Percentiles rank a stretch among this genome's conserved stretches.
These are phyloP conservation scores for Funneliformis geosporum DNA, from an alignment of 192 early-diverging fungal genomes.

Conservation along the genomic window DNA sequence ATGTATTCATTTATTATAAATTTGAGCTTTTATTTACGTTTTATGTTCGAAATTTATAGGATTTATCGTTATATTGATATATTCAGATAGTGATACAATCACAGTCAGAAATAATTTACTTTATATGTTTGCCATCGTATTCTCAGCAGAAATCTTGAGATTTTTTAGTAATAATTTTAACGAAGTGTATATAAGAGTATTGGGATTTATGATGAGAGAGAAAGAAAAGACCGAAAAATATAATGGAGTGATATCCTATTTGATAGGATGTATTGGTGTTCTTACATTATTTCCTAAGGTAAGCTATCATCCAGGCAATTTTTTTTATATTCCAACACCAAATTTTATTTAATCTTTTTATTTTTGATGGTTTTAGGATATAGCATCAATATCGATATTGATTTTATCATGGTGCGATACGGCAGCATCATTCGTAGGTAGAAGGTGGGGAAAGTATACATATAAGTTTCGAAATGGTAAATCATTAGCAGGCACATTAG, in stretches of 20 bases:
- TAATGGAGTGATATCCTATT: slow-evolving; percentile 49
- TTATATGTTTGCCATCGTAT: slow-evolving; percentile 30
- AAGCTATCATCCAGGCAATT: background rate
- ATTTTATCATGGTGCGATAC: slow-evolving; percentile 53
- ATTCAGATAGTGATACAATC: slow-evolving; percentile 25
- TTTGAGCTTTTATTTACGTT: too few species aligned
- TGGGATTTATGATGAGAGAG: slow-evolving; percentile 50
- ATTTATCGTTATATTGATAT: slow-evolving; percentile 41
- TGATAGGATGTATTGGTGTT: slow-evolving; percentile 36
- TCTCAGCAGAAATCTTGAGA: slow-evolving; percentile 41
- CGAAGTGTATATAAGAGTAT: slow-evolving; percentile 35
- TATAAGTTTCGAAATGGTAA: slow-evolving; percentile 42
- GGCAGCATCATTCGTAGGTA: slow-evolving; percentile 46
- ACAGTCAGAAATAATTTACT: slow-evolving; percentile 31
- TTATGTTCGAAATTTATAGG: slow-evolving; percentile 31
- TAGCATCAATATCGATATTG: slow-evolving; percentile 47
- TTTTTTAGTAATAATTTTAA: slow-evolving; percentile 43
- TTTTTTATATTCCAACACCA: background rate
- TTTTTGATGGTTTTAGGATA: slow-evolving; percentile 38
- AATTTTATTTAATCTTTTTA: background rate
- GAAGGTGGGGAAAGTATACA: slow-evolving; percentile 45
- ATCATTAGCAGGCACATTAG: slow-evolving; percentile 48
- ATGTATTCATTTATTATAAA: background rate
- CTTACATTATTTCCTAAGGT: slow-evolving; percentile 32
- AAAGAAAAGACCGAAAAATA: slow-evolving; percentile 37